Percentiles rank a stretch among this genome's conserved stretches.
These are phyloP conservation scores for Leccinellum rugosiceps DNA, from an alignment of 768 basidiomycete species.

Conservation along the genomic window DNA sequence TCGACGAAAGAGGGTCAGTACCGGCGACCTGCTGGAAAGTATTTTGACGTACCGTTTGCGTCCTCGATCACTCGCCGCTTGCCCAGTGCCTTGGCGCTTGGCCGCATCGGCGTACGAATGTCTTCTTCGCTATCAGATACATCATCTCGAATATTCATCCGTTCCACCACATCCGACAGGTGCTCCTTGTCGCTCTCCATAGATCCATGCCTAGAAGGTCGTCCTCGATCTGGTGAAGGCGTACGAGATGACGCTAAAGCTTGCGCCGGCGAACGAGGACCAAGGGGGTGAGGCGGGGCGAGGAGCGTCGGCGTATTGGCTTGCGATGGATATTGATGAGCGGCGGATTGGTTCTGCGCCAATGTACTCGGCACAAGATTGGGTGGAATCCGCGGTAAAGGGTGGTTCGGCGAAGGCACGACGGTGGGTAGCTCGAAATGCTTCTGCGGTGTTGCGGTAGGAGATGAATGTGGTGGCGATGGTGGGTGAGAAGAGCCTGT, in stretches of 20 bases:
- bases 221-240: conserved; percentile 59
- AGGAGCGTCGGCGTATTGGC: conserved; percentile 37
- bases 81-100: conserved; percentile 85
- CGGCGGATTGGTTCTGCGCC: conserved; percentile 10
- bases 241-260: conserved; percentile 52
- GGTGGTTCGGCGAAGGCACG: conserved; percentile 33
- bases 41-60: conserved; percentile 36
- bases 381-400: conserved; percentile 38
- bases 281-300: conserved; percentile 69
- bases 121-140: conserved; percentile 29
- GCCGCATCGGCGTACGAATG: conserved; percentile 44
- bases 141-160: conserved; percentile 27
- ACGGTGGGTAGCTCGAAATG: conserved; percentile 30
- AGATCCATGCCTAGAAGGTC: conserved; percentile 21
- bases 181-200: conserved; percentile 21
- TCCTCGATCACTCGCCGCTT: conserved; percentile 67
- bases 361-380: conserved; percentile 19
- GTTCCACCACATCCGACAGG: conserved; percentile 27
- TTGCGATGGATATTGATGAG: conserved; percentile 26
- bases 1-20: not conserved
- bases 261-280: conserved; percentile 63
- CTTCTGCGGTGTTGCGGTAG: conserved; percentile 29
- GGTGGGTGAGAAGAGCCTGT: conserved; percentile 31
- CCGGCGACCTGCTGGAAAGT: not conserved
- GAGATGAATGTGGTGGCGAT: conserved; percentile 26